Percentiles rank a stretch among this genome's conserved stretches.
Conservation (phyloP, 1,139 yeast genomes). For the Zygoascus sp. region DNA sequence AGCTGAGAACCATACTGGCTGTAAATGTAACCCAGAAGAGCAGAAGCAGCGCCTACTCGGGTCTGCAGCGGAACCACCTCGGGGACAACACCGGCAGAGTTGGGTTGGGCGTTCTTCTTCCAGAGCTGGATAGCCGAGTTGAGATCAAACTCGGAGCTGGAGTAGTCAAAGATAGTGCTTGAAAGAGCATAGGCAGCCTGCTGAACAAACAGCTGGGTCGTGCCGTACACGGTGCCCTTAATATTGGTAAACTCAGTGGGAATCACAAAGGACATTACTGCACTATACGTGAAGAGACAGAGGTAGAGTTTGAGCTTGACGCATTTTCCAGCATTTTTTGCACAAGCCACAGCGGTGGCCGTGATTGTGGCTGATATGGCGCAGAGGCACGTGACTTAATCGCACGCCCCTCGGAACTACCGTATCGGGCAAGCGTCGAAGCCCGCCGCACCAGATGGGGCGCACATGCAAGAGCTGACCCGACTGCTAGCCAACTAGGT, state of each 20-base stretch:
- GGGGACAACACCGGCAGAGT: conserved; percentile 56
- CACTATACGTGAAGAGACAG: too few species aligned
- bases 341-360: conserved; percentile 6
- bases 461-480: too few species aligned
- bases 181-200: conserved; percentile 63
- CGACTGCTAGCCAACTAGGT: too few species aligned
- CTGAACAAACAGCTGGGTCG: conserved; percentile 61
- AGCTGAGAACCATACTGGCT: conserved; percentile 26
- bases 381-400: conserved; percentile 7
- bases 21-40: conserved; percentile 67
- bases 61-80: conserved; percentile 60
- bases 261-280: conserved; percentile 13
- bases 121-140: conserved; percentile 61
- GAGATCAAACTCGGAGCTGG: conserved; percentile 57
- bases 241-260: conserved; percentile 25
- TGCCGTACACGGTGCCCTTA: conserved; percentile 30
- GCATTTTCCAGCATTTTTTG: not conserved
- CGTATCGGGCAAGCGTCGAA: conserved; percentile 1
- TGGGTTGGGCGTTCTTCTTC: conserved; percentile 46
- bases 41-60: conserved; percentile 79
- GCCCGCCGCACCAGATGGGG: not conserved
- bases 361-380: conserved; percentile 12
- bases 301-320: not conserved
- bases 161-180: conserved; percentile 64
- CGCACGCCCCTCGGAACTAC: conserved; percentile 1